phyloP scores from a whole-genome alignment of 805 yeast species.

The Candida piceae region DNA sequence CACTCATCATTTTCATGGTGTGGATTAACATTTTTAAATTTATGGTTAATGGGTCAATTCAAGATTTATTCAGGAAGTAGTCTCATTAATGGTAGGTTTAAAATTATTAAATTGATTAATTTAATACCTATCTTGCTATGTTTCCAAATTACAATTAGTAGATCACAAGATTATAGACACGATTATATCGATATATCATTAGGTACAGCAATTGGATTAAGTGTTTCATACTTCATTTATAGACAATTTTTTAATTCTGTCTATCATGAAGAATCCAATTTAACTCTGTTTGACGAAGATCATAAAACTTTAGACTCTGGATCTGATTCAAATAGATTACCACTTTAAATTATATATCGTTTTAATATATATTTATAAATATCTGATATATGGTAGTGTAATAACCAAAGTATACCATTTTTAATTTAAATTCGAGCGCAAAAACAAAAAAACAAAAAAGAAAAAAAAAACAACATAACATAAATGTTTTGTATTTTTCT shows the following conservation, averaged over 20 bases:
- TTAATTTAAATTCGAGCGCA: too few relatives aligned
- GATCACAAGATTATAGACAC: constrained; percentile 89
- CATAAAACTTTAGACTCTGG: too few relatives aligned
- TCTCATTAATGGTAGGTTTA: constrained; percentile 2
- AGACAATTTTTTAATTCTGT: constrained; percentile 22
- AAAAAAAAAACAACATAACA: too few relatives aligned
- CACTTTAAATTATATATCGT: too few relatives aligned
- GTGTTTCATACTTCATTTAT: constrained; percentile 36
- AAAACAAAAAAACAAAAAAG: too few relatives aligned
- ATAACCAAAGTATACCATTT: too few relatives aligned
- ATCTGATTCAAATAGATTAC: too few relatives aligned
- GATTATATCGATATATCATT: constrained; percentile 75
- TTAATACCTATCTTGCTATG: constrained; percentile 59
- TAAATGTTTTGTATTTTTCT: too few relatives aligned
- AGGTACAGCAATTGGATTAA: constrained; percentile 63
- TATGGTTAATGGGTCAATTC: constrained; percentile 64
- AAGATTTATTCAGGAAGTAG: constrained; percentile 19
- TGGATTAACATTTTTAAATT: constrained; percentile 54
- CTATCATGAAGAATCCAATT: constrained; percentile 6
- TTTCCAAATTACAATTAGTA: constrained; percentile 62
- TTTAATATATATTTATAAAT: too few relatives aligned
- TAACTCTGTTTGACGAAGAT: constrained; percentile 8
- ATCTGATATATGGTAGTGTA: too few relatives aligned
- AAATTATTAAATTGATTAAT: constrained; percentile 12
- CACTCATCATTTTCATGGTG: constrained; percentile 68